A percentile compares a stretch with the other conserved stretches of the same genome.
These are phyloP conservation scores for Microascus cirrosus DNA, from an alignment of 2,329 filamentous ascomycete genomes.

Conservation along the genomic window DNA sequence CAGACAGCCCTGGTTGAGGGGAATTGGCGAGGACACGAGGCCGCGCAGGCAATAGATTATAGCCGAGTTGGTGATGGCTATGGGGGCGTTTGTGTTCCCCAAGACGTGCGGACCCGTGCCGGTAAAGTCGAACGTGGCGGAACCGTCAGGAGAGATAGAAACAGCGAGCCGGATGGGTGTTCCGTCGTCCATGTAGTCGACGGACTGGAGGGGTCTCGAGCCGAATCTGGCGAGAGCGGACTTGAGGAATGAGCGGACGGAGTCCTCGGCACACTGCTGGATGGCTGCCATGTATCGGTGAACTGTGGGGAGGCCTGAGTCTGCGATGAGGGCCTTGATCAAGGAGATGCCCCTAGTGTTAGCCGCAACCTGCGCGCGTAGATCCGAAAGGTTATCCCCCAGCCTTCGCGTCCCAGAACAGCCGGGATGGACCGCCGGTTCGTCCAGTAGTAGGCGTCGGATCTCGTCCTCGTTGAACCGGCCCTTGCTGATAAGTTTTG, in stretches of 20 bases:
- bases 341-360: conserved; percentile 77
- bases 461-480: conserved; percentile 70
- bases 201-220: conserved; percentile 3
- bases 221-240: conserved; percentile 31
- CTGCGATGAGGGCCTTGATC: conserved; percentile 55
- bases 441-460: conserved; percentile 52
- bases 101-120: conserved; percentile 74
- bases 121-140: conserved; percentile 69
- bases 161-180: no score
- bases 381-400: no score
- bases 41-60: conserved; percentile 78
- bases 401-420: no score
- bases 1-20: conserved; percentile 73
- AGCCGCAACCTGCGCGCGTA: conserved; percentile 72
- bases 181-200: no score
- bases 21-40: conserved; percentile 70
- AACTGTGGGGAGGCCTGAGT: conserved; percentile 62
- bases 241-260: conserved; percentile 57
- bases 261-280: conserved; percentile 34
- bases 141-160: conserved; percentile 55
- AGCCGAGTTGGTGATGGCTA: conserved; percentile 74
- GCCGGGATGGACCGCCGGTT: conserved; percentile 60
- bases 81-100: conserved; percentile 69
- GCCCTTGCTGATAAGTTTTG: conserved; percentile 64
- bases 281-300: conserved; percentile 43